These are phyloP conservation scores for Cytospora mali DNA, from an alignment of 2,329 filamentous ascomycete species.

Conservation along the genomic window DNA sequence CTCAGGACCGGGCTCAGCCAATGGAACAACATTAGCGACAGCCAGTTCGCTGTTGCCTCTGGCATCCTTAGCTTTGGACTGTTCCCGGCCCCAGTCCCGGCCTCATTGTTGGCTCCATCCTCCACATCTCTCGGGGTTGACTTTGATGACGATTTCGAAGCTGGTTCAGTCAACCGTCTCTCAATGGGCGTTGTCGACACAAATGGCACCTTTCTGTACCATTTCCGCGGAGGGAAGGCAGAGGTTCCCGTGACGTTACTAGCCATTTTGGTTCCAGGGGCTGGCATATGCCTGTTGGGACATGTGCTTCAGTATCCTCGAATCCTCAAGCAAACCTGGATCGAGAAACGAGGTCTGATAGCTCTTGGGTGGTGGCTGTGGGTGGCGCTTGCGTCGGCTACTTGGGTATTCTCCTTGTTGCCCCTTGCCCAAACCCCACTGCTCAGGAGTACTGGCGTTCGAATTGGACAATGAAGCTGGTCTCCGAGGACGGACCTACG, in stretches of 20 bases:
- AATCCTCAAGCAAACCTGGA: conserved; percentile 10
- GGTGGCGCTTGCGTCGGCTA: conserved; percentile 15
- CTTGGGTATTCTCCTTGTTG: conserved; percentile 3
- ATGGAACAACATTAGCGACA: conserved; percentile 32
- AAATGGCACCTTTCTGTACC: conserved; percentile 38
- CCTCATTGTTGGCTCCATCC: neutral
- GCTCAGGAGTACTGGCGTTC: conserved; percentile 5
- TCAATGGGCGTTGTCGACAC: conserved; percentile 35
- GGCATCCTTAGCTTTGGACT: conserved; percentile 26
- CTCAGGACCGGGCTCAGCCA: conserved; percentile 32
- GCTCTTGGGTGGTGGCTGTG: conserved; percentile 3
- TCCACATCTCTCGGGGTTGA: conserved; percentile 12
- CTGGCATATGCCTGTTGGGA: conserved; percentile 10
- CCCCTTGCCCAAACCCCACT: conserved; percentile 8
- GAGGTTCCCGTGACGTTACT: conserved; percentile 30
- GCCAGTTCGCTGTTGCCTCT: conserved; percentile 30
- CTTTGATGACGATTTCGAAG: neutral
- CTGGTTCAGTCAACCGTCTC: conserved; percentile 26
- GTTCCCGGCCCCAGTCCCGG: conserved; percentile 13
- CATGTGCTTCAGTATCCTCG: conserved; percentile 13
- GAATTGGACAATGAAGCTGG: conserved; percentile 2
- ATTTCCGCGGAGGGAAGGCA: conserved; percentile 36
- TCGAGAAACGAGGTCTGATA: conserved; percentile 14
- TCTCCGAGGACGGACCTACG: conserved; percentile 16
- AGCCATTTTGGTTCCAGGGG: conserved; percentile 30